Evolutionary conservation across 2,329 filamentous ascomycete genomes (phyloP).

Genomic region (Clonostachys sp.): DNA sequence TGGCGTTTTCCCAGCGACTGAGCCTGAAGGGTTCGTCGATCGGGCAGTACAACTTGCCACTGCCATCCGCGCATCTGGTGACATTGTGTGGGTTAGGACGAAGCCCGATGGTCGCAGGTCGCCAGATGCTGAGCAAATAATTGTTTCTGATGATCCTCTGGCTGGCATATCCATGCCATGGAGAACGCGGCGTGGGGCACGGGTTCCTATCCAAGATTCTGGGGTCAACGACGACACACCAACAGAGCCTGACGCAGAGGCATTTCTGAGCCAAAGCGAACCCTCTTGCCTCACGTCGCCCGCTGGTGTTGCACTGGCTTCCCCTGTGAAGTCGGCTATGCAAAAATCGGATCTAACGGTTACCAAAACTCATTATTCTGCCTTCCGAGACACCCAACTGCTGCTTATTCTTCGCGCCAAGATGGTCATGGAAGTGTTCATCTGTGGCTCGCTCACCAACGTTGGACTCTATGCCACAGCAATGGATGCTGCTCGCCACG

Average conservation of each 20-base stretch:
- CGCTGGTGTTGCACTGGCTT: constrained; percentile 38
- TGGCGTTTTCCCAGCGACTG: constrained; percentile 62
- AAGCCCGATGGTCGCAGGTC: constrained; percentile 62
- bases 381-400: constrained; percentile 71
- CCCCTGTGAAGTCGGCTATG: constrained; percentile 31
- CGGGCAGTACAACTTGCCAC: constrained; percentile 62
- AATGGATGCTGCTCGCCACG: constrained; percentile 83
- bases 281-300: constrained; percentile 39
- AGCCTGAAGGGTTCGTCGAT: constrained; percentile 61
- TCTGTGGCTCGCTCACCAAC: constrained; percentile 84
- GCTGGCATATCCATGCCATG: background rate
- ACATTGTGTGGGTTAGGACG: constrained; percentile 82
- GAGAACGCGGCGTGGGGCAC: no score
- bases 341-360: constrained; percentile 46
- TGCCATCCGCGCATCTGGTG: constrained; percentile 63
- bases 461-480: constrained; percentile 88
- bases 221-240: background rate
- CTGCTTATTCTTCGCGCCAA: constrained; percentile 76
- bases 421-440: constrained; percentile 82
- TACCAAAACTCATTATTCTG: constrained; percentile 81
- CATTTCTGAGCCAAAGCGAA: constrained; percentile 37
- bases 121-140: constrained; percentile 46
- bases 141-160: constrained; percentile 30
- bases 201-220: constrained; percentile 2
- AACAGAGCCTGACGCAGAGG: constrained; percentile 21